These are phyloP conservation scores for Ricinus communis DNA, from an alignment of 345 rosid species.

Conservation along the genomic window DNA sequence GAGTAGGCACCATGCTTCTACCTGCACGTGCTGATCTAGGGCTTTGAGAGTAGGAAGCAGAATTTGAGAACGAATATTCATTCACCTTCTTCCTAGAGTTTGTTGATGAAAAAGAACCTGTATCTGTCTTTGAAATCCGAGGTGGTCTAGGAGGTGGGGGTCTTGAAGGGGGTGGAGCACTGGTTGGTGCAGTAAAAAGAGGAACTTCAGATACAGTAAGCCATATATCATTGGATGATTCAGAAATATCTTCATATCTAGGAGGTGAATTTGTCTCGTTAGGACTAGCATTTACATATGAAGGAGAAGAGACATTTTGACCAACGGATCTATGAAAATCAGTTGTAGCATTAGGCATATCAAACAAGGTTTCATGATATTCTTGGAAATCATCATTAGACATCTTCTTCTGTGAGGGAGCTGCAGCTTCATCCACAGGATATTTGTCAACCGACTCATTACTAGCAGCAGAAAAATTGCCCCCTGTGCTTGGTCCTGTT, in stretches of 20 bases:
- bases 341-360: slow-evolving; percentile 39
- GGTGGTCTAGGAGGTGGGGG: slow-evolving; percentile 97
- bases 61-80: slow-evolving; percentile 46
- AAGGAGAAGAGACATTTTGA: slow-evolving; percentile 46
- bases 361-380: slow-evolving; percentile 45
- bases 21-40: slow-evolving; percentile 40
- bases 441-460: slow-evolving; percentile 42
- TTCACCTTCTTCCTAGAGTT: slow-evolving; percentile 52
- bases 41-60: slow-evolving; percentile 46
- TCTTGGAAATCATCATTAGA: slow-evolving; percentile 44
- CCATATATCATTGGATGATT: slow-evolving; percentile 76
- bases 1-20: slow-evolving; percentile 48
- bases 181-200: slow-evolving; percentile 76
- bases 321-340: slow-evolving; percentile 38
- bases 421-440: slow-evolving; percentile 40
- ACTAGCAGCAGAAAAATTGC: slow-evolving; percentile 37
- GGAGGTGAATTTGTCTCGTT: slow-evolving; percentile 44
- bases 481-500: slow-evolving; percentile 38
- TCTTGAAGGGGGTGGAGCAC: slow-evolving; percentile 90
- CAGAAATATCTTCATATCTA: slow-evolving; percentile 49
- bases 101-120: slow-evolving; percentile 38
- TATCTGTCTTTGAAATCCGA: slow-evolving; percentile 42
- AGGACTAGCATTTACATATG: slow-evolving; percentile 37
- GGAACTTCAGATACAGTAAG: slow-evolving; percentile 94
- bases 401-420: slow-evolving; percentile 38